These are phyloP conservation scores for Epicoccum nigrum DNA, from an alignment of 2,329 filamentous ascomycete species.

Conservation along the genomic window DNA sequence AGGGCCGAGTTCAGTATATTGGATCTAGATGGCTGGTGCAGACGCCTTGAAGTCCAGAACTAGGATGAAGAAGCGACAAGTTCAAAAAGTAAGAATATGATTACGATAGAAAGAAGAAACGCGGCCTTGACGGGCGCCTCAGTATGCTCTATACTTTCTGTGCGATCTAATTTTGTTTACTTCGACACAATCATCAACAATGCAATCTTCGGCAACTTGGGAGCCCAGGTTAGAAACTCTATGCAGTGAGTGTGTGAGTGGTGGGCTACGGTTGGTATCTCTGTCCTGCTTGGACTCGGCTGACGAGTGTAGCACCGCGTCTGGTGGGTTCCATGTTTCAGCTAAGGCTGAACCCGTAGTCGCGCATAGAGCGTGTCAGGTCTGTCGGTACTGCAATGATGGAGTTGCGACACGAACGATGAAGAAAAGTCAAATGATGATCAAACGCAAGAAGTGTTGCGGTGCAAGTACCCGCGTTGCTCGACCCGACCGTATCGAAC, in stretches of 20 bases:
- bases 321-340: slow-evolving; percentile 25
- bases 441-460: slow-evolving; percentile 2
- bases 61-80: neutral
- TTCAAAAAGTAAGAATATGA: neutral
- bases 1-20: neutral
- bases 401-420: neutral
- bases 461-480: neutral
- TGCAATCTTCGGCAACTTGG: slow-evolving; percentile 26
- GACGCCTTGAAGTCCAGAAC: neutral
- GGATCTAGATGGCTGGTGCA: neutral
- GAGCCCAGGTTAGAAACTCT: slow-evolving; percentile 14
- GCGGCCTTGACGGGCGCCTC: slow-evolving; percentile 9
- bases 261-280: slow-evolving; percentile 10
- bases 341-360: slow-evolving; percentile 21
- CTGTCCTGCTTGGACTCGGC: slow-evolving; percentile 12
- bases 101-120: neutral
- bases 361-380: slow-evolving; percentile 21
- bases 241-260: slow-evolving; percentile 12
- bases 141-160: slow-evolving; percentile 6
- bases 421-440: slow-evolving; percentile 1
- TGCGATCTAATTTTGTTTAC: slow-evolving; percentile 8
- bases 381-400: slow-evolving; percentile 18
- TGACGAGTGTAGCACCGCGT: slow-evolving; percentile 18
- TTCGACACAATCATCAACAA: slow-evolving; percentile 13
- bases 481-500: neutral